Conservation (phyloP, 2,329 filamentous ascomycete species). For the Diaporthe citrichinensis region DNA sequence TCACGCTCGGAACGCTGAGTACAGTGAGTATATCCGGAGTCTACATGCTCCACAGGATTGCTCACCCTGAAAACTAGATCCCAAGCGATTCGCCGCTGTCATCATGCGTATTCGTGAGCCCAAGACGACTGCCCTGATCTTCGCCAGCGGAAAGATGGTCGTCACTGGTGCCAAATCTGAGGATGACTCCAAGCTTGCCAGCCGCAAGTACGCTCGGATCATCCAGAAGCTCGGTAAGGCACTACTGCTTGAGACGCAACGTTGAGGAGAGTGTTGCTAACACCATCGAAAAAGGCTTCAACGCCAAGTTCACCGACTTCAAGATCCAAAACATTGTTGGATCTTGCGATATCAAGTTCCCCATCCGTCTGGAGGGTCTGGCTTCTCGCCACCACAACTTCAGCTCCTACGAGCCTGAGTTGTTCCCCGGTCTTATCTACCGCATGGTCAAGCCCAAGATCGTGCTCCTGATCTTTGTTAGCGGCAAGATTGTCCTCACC, state of each 20-base stretch:
- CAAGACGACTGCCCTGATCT: slow-evolving; percentile 98
- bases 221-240: slow-evolving; percentile 89
- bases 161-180: slow-evolving; percentile 98
- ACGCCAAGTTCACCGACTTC: slow-evolving; percentile 99
- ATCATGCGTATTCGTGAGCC: slow-evolving; percentile 99
- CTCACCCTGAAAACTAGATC: slow-evolving; percentile 38
- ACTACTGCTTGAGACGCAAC: neutral
- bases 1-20: slow-evolving; percentile 98
- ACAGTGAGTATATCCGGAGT: slow-evolving; percentile 63
- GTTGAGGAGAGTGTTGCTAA: neutral
- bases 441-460: slow-evolving; percentile 99
- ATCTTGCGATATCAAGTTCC: slow-evolving; percentile 99
- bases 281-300: slow-evolving; percentile 72
- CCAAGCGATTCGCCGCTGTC: slow-evolving; percentile 94
- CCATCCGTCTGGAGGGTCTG: slow-evolving; percentile 94
- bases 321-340: slow-evolving; percentile 99
- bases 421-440: slow-evolving; percentile 99
- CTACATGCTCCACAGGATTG: slow-evolving; percentile 31
- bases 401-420: slow-evolving; percentile 97
- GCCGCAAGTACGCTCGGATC: slow-evolving; percentile 97
- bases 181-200: slow-evolving; percentile 97
- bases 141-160: slow-evolving; percentile 99
- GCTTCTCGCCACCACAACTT: slow-evolving; percentile 99
- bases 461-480: slow-evolving; percentile 96
- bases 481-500: slow-evolving; percentile 97